A percentile compares a stretch with the other conserved stretches of the same genome.
These are phyloP conservation scores for Pseudogymnoascus sp. DNA, from an alignment of 2,329 filamentous ascomycete species.

Conservation along the genomic window DNA sequence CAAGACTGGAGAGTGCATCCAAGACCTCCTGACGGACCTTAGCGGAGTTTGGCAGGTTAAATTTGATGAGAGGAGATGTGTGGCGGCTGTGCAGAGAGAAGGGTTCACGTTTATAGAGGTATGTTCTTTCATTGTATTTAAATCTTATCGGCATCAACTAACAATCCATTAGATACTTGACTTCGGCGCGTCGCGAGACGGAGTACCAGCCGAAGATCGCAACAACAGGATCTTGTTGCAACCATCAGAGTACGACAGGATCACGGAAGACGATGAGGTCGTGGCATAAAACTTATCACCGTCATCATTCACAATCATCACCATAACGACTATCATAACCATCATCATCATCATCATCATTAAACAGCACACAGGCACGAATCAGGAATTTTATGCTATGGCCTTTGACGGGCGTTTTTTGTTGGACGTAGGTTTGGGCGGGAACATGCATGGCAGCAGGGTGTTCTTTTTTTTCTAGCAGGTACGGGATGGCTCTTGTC, in stretches of 20 bases:
- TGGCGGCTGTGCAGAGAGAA: conserved; percentile 91
- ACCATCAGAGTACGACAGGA: background rate
- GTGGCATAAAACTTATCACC: background rate
- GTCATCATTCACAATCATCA: background rate
- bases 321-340: background rate
- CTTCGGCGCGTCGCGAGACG: conserved; percentile 89
- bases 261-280: conserved; percentile 8
- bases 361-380: background rate
- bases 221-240: conserved; percentile 66
- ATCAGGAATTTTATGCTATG: background rate
- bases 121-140: conserved; percentile 31
- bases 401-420: background rate
- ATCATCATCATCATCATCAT: background rate
- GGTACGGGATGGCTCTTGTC: background rate
- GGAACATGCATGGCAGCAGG: background rate
- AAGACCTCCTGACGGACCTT: conserved; percentile 85
- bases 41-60: conserved; percentile 99
- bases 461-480: background rate
- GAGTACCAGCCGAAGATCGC: conserved; percentile 67
- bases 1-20: conserved; percentile 80
- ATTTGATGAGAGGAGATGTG: conserved; percentile 90
- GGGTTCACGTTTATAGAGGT: conserved; percentile 94
- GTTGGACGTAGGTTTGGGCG: background rate
- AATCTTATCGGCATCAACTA: conserved; percentile 26
- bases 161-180: conserved; percentile 68